Base-by-base conservation (phyloP, 495 filamentous ascomycete genomes). In the Trichoderma asperelloides region DNA sequence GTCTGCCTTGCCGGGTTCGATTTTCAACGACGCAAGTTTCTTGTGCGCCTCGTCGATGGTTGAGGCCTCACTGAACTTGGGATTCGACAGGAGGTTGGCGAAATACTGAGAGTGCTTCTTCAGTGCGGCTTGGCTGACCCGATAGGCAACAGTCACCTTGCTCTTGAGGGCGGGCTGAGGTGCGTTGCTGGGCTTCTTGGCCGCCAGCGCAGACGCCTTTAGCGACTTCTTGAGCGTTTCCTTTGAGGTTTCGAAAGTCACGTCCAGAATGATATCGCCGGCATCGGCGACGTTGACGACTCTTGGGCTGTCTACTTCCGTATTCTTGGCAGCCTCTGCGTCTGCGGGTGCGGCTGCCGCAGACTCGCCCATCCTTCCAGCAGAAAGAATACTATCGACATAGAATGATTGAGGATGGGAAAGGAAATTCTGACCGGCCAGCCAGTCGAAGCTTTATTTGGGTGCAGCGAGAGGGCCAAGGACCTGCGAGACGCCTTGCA, bases 41-140 rank as follows among this genome's bases (percentile, higher is more conserved):
- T 76, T 74, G 33, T 85, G 74, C n/a, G 76, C 74, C 37, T 74
- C 76, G 4, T 74, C 71, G 16, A 88, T 74, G 18, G 76, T 67
- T 23, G 72, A 75, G 1, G 81, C 85, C 70, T 87, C 86, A 16
- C 75, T 72, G 70, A 87, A 88, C 11, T 73, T 74, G 47, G 73
- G 72, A 64, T 81, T 78, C 3, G 79, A 75, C 1, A 90, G 78
- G 9, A 89, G 78, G 45, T 76, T 80, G 63, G 75, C 76, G 69
- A 90, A 90, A 71, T 88, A 90, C 63, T 78, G 79, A 0, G 87
- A 89, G 57, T 80, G 72, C 47, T 77, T 71, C 69, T 76, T 83
- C 13, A 83, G 74, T 1, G 71, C 72, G 13, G 68, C 69, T 7
- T 78, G 68, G 5, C 73, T 71, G 1, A 79, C 79, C 16, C 81